These are phyloP conservation scores for Hypomontagnella monticulosa DNA, from an alignment of 495 filamentous ascomycete genomes.

Conservation along the genomic window DNA sequence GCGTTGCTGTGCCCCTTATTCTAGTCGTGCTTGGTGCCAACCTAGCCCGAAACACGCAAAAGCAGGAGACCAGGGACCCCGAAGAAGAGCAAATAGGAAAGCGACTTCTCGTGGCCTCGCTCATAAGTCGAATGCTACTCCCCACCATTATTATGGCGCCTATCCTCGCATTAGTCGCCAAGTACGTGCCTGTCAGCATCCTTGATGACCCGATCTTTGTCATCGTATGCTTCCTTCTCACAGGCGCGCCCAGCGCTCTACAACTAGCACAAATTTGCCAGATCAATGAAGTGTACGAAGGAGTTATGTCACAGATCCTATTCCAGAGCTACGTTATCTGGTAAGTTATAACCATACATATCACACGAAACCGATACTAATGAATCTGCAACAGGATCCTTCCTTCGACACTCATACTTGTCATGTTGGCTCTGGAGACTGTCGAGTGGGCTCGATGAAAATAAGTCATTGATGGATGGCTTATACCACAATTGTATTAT, in stretches of 20 bases:
- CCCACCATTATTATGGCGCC: slow-evolving; percentile 94
- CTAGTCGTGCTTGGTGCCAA: slow-evolving; percentile 97
- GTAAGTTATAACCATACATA: slow-evolving; percentile 58
- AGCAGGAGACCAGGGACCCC: slow-evolving; percentile 67
- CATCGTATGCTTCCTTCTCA: slow-evolving; percentile 95
- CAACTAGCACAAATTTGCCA: slow-evolving; percentile 98
- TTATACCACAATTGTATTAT: slow-evolving; percentile 25
- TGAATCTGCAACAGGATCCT: slow-evolving; percentile 72
- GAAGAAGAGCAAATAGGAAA: slow-evolving; percentile 72
- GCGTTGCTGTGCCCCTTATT: slow-evolving; percentile 94
- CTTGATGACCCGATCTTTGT: slow-evolving; percentile 98
- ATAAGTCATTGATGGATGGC: not conserved
- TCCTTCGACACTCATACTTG: slow-evolving; percentile 88
- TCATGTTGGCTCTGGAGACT: slow-evolving; percentile 91
- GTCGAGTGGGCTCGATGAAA: slow-evolving; percentile 79
- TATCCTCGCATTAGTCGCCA: slow-evolving; percentile 87
- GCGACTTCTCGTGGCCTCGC: slow-evolving; percentile 82
- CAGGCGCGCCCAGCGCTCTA: slow-evolving; percentile 91
- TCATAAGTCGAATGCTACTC: slow-evolving; percentile 90
- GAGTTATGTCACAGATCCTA: slow-evolving; percentile 88
- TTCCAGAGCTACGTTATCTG: slow-evolving; percentile 99
- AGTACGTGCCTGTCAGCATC: slow-evolving; percentile 92
- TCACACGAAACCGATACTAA: slow-evolving; percentile 28
- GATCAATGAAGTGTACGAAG: slow-evolving; percentile 94
- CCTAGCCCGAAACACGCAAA: slow-evolving; percentile 77